phyloP scores from a whole-genome alignment of 2,329 filamentous ascomycete species.

The Sclerotiophoma versabilis region DNA sequence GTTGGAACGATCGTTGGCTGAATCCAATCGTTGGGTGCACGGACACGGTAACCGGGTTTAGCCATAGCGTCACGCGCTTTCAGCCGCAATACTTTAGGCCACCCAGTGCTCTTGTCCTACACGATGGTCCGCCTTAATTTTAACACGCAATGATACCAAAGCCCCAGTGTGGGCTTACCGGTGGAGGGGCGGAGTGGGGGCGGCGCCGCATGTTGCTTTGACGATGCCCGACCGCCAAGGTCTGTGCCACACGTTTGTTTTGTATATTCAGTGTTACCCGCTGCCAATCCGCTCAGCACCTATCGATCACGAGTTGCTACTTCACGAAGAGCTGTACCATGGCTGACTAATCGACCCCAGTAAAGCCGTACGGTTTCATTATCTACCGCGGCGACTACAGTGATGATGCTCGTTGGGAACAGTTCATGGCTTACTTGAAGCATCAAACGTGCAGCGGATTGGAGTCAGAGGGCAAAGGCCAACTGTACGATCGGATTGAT shows the following conservation, averaged over 20 bases:
- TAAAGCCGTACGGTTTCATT: constrained; percentile 9
- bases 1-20: too few relatives aligned
- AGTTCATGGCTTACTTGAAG: constrained; percentile 12
- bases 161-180: not conserved
- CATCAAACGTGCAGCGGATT: constrained; percentile 3
- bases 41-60: too few relatives aligned
- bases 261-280: not conserved
- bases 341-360: not conserved
- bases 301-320: not conserved
- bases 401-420: constrained; percentile 4
- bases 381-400: constrained; percentile 9
- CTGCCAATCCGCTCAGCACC: not conserved
- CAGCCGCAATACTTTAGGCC: not conserved
- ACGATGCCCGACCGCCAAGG: not conserved
- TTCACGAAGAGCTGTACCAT: not conserved
- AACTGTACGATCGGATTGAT: constrained; percentile 8
- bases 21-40: too few relatives aligned
- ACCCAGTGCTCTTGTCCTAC: not conserved
- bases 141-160: not conserved
- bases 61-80: too few relatives aligned
- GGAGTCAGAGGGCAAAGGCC: not conserved
- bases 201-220: not conserved
- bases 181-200: not conserved
- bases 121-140: not conserved
- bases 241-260: not conserved